Percentiles rank a stretch among this genome's conserved stretches.
Conservation (phyloP, 768 basidiomycete species). For the Tylopilus subfusipes region DNA sequence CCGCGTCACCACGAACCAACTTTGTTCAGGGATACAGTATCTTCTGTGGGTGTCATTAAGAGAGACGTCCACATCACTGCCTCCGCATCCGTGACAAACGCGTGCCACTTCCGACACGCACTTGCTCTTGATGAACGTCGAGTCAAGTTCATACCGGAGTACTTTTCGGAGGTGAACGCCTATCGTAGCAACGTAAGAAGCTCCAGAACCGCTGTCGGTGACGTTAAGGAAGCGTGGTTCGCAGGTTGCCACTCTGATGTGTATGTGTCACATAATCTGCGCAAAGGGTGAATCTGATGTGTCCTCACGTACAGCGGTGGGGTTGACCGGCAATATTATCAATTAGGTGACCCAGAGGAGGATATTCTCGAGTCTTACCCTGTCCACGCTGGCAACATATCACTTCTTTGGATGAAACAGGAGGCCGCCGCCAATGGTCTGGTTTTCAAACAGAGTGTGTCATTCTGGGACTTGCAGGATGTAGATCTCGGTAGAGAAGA, state of each 20-base stretch:
- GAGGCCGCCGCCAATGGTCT: slow-evolving; percentile 7
- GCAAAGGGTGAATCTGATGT: background rate
- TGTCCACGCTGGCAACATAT: slow-evolving; percentile 1
- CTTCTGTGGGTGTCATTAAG: slow-evolving; percentile 6
- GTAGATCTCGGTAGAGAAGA: background rate
- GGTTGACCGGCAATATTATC: background rate
- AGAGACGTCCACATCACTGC: slow-evolving; percentile 2
- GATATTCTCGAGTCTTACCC: background rate
- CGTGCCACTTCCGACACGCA: slow-evolving; percentile 13
- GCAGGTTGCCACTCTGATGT: slow-evolving; percentile 7
- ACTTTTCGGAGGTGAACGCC: slow-evolving; percentile 9
- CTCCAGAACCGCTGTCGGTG: background rate
- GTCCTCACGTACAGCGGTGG: slow-evolving; percentile 1
- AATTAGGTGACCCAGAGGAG: too few species aligned
- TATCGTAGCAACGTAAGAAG: background rate
- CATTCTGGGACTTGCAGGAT: slow-evolving; percentile 2
- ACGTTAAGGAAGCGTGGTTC: slow-evolving; percentile 13
- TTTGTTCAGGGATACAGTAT: slow-evolving; percentile 11
- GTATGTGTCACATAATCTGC: background rate
- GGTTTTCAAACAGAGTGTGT: background rate
- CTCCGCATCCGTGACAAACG: slow-evolving; percentile 3
- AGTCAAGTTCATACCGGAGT: too few species aligned
- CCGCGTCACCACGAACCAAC: background rate
- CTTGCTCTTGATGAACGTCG: too few species aligned
- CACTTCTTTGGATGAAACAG: slow-evolving; percentile 9